Percentiles rank a stretch among this genome's conserved stretches.
Conservation (phyloP, 306 rosid genomes). For the Cucumis cinereus region DNA sequence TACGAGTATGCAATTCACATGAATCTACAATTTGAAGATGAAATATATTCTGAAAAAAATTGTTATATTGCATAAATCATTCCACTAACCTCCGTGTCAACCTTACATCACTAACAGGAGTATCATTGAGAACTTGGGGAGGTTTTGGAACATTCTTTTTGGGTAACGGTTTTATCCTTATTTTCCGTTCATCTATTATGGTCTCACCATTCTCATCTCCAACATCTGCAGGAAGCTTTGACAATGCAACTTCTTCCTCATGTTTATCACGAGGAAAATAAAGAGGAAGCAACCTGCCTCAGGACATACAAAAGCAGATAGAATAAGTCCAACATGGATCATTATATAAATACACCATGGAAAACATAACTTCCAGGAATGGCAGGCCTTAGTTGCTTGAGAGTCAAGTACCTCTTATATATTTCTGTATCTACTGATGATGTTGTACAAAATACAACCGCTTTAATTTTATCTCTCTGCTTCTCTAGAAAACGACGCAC, state of each 20-base stretch:
- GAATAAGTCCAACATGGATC: not conserved
- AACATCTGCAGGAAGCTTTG: slow-evolving; percentile 92
- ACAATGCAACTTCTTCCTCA: slow-evolving; percentile 81
- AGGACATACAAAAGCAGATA: not conserved
- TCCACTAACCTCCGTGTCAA: slow-evolving; percentile 52
- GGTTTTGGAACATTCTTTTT: slow-evolving; percentile 41
- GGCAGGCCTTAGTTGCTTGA: not conserved
- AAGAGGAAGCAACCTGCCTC: slow-evolving; percentile 79
- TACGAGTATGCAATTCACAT: not conserved
- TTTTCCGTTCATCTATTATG: slow-evolving; percentile 82
- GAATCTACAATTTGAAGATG: not conserved
- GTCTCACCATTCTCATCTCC: slow-evolving; percentile 99
- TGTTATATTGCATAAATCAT: not conserved
- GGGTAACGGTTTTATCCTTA: slow-evolving; percentile 90
- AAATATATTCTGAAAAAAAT: not conserved
- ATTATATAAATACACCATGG: not conserved
- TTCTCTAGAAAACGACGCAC: slow-evolving; percentile 89
- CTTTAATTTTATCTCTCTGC: slow-evolving; percentile 69
- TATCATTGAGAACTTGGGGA: slow-evolving; percentile 41
- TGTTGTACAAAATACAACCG: slow-evolving; percentile 88
- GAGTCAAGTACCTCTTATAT: slow-evolving; percentile 59
- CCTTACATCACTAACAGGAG: slow-evolving; percentile 70
- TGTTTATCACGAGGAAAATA: slow-evolving; percentile 95
- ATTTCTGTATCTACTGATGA: slow-evolving; percentile 78
- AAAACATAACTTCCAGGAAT: not conserved